phyloP scores from a whole-genome alignment of 2,329 filamentous ascomycete species.

The Ceratocystis huliohia region DNA sequence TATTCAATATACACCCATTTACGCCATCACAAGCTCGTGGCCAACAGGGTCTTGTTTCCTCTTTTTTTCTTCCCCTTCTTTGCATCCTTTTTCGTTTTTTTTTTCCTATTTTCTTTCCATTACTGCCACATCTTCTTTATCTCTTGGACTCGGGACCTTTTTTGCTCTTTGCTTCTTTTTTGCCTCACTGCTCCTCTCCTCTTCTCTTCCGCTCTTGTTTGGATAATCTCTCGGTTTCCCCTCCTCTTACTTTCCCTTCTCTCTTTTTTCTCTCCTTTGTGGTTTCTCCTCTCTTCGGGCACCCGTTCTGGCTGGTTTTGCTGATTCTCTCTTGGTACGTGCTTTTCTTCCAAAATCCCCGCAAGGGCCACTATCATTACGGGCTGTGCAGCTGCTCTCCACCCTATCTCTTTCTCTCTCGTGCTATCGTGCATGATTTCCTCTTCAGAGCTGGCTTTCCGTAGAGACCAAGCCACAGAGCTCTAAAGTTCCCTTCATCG shows the following conservation, averaged over 20 bases:
- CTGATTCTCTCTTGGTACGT: slow-evolving; percentile 5
- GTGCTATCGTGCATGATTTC: background rate
- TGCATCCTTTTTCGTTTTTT: background rate
- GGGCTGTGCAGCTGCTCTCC: slow-evolving; percentile 7
- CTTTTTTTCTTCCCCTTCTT: background rate
- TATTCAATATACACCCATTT: too few relatives aligned
- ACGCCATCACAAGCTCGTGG: background rate
- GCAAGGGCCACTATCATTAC: slow-evolving; percentile 5
- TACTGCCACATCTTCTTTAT: too few relatives aligned
- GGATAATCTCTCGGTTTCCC: background rate
- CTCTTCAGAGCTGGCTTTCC: background rate
- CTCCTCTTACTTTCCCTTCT: background rate
- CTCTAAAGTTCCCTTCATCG: slow-evolving; percentile 10
- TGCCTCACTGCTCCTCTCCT: background rate
- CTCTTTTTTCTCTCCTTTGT: background rate
- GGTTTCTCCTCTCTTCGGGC: background rate
- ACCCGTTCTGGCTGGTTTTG: background rate
- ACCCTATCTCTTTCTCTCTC: background rate
- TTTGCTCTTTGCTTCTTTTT: background rate
- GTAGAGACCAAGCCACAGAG: slow-evolving; percentile 5
- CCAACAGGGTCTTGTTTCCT: background rate
- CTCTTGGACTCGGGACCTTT: background rate
- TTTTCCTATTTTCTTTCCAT: background rate
- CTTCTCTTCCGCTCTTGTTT: too few relatives aligned
- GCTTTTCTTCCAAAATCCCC: background rate